Percentiles rank a stretch among this genome's conserved stretches.
These are phyloP conservation scores for Nosema muscidifuracis DNA, from an alignment of 371 early-diverging fungal species.

Conservation along the genomic window DNA sequence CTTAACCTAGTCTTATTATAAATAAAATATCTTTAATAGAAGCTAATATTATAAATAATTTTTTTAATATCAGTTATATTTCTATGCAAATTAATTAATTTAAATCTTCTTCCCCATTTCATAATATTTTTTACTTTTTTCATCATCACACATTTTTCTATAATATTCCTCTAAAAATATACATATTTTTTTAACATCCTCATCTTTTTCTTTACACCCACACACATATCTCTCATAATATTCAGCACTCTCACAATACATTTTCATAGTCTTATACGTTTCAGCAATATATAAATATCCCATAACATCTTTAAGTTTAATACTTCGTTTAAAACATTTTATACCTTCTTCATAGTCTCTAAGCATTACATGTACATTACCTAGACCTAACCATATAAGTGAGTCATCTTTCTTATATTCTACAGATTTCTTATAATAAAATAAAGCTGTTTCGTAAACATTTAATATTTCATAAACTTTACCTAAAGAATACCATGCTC, in stretches of 20 bases:
- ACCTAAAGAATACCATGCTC: constrained; percentile 83
- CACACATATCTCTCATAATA: constrained; percentile 53
- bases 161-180: constrained; percentile 41
- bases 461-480: constrained; percentile 76
- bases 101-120: neutral
- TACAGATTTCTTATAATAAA: constrained; percentile 72
- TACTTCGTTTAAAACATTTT: constrained; percentile 44
- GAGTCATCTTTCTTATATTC: constrained; percentile 64
- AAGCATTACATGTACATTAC: constrained; percentile 40
- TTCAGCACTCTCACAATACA: constrained; percentile 28
- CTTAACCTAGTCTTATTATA: too few relatives aligned
- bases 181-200: constrained; percentile 26
- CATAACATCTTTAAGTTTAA: constrained; percentile 16
- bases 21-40: too few relatives aligned
- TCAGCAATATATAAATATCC: constrained; percentile 43
- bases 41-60: too few relatives aligned
- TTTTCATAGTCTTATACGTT: constrained; percentile 41
- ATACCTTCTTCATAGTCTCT: constrained; percentile 41
- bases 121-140: constrained; percentile 30
- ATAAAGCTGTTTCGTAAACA: constrained; percentile 72
- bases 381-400: constrained; percentile 48
- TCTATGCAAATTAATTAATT: too few relatives aligned
- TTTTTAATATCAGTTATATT: too few relatives aligned
- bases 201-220: constrained; percentile 4
- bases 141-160: constrained; percentile 32